These are phyloP conservation scores for Lizonia empirigonia DNA, from an alignment of 2,329 filamentous ascomycete species.

Conservation along the genomic window DNA sequence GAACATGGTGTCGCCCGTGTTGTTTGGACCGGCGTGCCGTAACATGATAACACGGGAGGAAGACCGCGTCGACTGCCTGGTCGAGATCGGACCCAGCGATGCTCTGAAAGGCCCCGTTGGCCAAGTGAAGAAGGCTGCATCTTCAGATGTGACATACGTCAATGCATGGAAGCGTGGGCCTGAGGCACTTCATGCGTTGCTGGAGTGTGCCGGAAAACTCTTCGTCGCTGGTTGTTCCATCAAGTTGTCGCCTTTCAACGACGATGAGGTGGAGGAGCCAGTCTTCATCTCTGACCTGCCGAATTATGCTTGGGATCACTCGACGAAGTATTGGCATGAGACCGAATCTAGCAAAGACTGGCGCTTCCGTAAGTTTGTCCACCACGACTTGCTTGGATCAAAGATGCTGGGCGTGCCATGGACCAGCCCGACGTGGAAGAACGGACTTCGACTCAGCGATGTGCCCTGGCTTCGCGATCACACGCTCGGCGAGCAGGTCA, in stretches of 20 bases:
- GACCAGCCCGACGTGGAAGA: constrained; percentile 20
- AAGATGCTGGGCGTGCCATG: constrained; percentile 14
- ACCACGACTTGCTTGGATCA: constrained; percentile 21
- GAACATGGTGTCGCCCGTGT: constrained; percentile 46
- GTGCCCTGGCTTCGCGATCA: constrained; percentile 24
- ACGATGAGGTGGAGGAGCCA: no score
- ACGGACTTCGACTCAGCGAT: constrained; percentile 14
- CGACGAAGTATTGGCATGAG: constrained; percentile 35
- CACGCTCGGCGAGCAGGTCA: constrained; percentile 29
- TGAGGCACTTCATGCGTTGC: constrained; percentile 13
- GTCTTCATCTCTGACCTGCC: constrained; percentile 28
- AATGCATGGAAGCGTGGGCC: constrained; percentile 12
- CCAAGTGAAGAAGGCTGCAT: background rate
- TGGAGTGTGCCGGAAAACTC: background rate
- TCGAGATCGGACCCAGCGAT: constrained; percentile 4
- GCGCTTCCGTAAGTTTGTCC: constrained; percentile 17
- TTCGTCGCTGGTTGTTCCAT: no score
- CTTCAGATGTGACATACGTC: constrained; percentile 22
- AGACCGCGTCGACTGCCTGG: no score
- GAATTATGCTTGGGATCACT: constrained; percentile 43
- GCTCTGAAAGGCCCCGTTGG: constrained; percentile 1
- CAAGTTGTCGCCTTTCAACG: no score
- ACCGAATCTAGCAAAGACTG: constrained; percentile 19
- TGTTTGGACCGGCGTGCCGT: background rate
- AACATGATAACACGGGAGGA: background rate